Conservation (phyloP, 169 alveolate genomes). For the Plasmodium billcollinsi region DNA sequence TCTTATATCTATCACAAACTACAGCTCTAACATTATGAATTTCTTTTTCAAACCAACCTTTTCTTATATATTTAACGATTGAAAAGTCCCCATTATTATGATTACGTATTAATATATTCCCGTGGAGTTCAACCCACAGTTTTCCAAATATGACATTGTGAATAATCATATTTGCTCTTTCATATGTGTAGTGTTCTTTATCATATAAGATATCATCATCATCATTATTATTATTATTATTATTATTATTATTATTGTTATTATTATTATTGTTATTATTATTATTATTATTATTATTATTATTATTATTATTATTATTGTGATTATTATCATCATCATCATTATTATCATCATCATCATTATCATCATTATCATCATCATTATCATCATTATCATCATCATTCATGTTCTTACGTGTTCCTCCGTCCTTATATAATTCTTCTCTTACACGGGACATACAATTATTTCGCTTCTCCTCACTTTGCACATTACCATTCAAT, state of each 20-base stretch:
- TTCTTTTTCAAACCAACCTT: conserved; percentile 90
- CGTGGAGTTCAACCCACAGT: conserved; percentile 92
- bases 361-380: too few relatives aligned
- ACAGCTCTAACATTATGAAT: conserved; percentile 85
- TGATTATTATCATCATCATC: too few relatives aligned
- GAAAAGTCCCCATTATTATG: conserved; percentile 89
- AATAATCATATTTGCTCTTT: conserved; percentile 89
- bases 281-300: too few relatives aligned
- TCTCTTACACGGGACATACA: too few relatives aligned
- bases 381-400: too few relatives aligned
- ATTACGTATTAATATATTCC: conserved; percentile 84
- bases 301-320: too few relatives aligned
- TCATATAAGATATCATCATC: not conserved
- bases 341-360: too few relatives aligned
- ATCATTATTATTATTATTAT: not conserved
- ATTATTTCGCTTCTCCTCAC: too few relatives aligned
- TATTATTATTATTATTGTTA: not conserved
- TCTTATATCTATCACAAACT: conserved; percentile 82
- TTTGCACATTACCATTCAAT: too few relatives aligned
- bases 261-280: too few relatives aligned
- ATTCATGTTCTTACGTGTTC: too few relatives aligned
- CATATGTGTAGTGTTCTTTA: conserved; percentile 85
- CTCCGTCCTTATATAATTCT: too few relatives aligned
- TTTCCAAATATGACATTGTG: conserved; percentile 92
- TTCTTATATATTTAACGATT: conserved; percentile 85